A percentile compares a stretch with the other conserved stretches of the same genome.
phyloP scores from a whole-genome alignment of 306 rosid species.

The Abrus precatorius region DNA sequence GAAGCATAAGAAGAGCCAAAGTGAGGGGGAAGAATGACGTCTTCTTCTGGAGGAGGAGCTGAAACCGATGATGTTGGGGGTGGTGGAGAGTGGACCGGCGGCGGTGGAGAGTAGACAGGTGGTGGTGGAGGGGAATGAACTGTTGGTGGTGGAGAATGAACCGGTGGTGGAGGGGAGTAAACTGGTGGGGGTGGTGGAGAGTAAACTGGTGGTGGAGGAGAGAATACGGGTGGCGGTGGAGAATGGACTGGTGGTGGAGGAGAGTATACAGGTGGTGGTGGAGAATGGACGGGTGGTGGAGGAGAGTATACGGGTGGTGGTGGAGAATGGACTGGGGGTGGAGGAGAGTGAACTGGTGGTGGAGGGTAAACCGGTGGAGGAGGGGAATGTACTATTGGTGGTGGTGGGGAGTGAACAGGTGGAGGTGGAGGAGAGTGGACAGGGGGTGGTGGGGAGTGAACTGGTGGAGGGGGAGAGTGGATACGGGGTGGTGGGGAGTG shows the following conservation, averaged over 20 bases:
- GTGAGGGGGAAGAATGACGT: constrained; percentile 49
- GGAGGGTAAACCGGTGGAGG: constrained; percentile 15
- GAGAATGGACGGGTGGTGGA: not conserved
- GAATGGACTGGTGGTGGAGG: constrained; percentile 28
- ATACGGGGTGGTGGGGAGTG: constrained; percentile 27
- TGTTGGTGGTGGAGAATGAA: not conserved
- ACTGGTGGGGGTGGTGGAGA: constrained; percentile 19
- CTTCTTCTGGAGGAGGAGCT: constrained; percentile 39
- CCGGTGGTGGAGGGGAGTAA: constrained; percentile 31
- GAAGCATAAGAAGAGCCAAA: constrained; percentile 63
- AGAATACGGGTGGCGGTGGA: not conserved
- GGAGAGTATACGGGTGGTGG: constrained; percentile 33
- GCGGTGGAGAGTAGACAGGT: not conserved
- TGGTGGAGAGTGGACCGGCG: constrained; percentile 22
- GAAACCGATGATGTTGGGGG: constrained; percentile 11
- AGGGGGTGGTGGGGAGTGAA: constrained; percentile 22
- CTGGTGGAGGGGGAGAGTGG: not conserved
- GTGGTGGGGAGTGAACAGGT: constrained; percentile 1
- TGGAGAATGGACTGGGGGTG: not conserved
- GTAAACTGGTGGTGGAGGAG: constrained; percentile 18
- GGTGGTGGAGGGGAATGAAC: not conserved
- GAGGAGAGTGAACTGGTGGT: not conserved
- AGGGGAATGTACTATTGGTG: not conserved
- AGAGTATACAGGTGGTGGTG: constrained; percentile 30
- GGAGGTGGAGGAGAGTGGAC: constrained; percentile 13